Base-by-base conservation (phyloP, 177 flowering plant genomes). In the Vitis hybrid region DNA sequence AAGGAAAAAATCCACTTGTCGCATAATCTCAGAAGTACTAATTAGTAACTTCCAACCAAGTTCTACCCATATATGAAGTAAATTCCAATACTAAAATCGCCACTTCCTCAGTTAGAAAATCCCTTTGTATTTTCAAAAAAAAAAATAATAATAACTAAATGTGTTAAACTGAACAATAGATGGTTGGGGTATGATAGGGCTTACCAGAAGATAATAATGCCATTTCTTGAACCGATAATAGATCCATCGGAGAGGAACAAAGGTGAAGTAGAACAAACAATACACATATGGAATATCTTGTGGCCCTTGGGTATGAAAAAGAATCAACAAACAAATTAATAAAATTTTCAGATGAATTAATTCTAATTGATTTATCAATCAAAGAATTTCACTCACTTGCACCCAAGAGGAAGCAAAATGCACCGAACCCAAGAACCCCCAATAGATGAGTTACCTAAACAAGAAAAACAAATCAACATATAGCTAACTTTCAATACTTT, bases 121-220 rank as follows among this genome's bases (percentile, higher is more conserved):
- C 45, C 8, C 45, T 6, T 39, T 39, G 8, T 6, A 39, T 39
- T 39, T 39, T 39, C 45, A 3, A 33, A 50, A 13, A 57, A 7
- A 65, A 39, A 19, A 62, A 60, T 6, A 49, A 45, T 48, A 26
- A 3, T 5, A 39, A 39, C 45, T 39, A 39, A 39, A 39, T 4
- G 8, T 39, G 45, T 39, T 39, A 7, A 39, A 39, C 45, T 4
- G 45, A 39, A 7, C 45, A 5, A 39, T 7, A 39, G 45, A 39
- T 39, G 45, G 45, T 39, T 39, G 45, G 8, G 9, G 45, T 39
- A 29, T 63, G 7, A 10, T 2, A 49, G 62, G 22, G 70, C 92
- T 91, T 79, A 93, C 98, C 93, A 95, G 71, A 64, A 95, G 95
- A 77, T 89, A 95, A 77, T 93, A 95, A 70, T 93, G 99, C 98